Evolutionary conservation across 179 eudicot genomes (phyloP).

Genomic region (Spinacia oleracea): DNA sequence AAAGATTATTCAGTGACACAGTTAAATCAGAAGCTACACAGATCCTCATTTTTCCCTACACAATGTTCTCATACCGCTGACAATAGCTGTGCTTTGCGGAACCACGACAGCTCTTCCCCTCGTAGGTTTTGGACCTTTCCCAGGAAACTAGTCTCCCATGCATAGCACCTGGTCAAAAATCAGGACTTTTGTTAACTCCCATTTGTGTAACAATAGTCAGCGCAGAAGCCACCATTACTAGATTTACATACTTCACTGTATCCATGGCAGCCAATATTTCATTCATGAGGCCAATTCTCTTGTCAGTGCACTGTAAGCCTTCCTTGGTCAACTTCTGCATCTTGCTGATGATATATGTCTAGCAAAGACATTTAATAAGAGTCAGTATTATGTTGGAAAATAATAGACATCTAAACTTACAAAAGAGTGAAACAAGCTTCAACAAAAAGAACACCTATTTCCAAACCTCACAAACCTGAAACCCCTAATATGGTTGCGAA

Average conservation of each 20-base stretch:
- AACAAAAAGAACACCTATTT: not conserved
- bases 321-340: slow-evolving; percentile 41
- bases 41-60: not conserved
- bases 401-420: not conserved
- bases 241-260: slow-evolving; percentile 69
- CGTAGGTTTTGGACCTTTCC: slow-evolving; percentile 72
- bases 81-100: slow-evolving; percentile 69
- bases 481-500: not conserved
- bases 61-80: slow-evolving; percentile 62
- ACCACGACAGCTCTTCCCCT: slow-evolving; percentile 79
- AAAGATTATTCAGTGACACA: not conserved
- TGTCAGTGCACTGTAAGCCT: slow-evolving; percentile 50
- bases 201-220: not conserved
- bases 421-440: not conserved
- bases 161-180: slow-evolving; percentile 69
- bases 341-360: slow-evolving; percentile 36
- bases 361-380: slow-evolving; percentile 14
- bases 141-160: slow-evolving; percentile 93
- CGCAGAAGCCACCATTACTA: not conserved
- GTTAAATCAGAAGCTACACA: not conserved
- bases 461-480: not conserved
- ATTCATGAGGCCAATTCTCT: slow-evolving; percentile 93
- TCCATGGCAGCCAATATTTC: slow-evolving; percentile 95
- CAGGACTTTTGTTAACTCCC: slow-evolving; percentile 21
- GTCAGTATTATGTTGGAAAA: not conserved